A percentile compares a stretch with the other conserved stretches of the same genome.
Evolutionary conservation across 2,329 filamentous ascomycete species (phyloP).

Genomic region (Aspergillus cejpii): DNA sequence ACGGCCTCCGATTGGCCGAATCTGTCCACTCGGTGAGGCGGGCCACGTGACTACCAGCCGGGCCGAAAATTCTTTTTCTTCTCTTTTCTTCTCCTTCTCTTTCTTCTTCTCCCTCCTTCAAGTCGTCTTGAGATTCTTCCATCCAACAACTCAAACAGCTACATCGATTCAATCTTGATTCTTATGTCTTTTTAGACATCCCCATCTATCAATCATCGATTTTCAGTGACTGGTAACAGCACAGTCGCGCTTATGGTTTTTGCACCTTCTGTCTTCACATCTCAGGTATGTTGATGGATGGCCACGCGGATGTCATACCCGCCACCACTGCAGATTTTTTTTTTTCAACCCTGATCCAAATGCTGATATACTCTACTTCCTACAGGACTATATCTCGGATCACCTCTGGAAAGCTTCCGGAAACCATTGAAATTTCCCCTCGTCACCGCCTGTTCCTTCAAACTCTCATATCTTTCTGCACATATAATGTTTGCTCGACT

Average conservation of each 20-base stretch:
- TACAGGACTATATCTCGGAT: constrained; percentile 61
- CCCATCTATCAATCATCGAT: background rate
- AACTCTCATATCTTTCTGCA: background rate
- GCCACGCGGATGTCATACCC: constrained; percentile 11
- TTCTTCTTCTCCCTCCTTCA: constrained; percentile 8
- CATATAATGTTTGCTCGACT: constrained; percentile 50
- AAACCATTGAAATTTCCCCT: constrained; percentile 43
- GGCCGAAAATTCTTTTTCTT: constrained; percentile 13
- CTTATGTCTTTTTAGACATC: constrained; percentile 28
- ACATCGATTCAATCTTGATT: background rate
- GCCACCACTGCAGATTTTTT: constrained; percentile 7
- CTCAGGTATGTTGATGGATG: constrained; percentile 57
- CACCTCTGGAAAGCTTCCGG: constrained; percentile 63
- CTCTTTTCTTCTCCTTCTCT: constrained; percentile 10
- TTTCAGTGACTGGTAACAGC: constrained; percentile 32
- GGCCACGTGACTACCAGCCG: constrained; percentile 24
- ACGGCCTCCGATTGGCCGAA: constrained; percentile 22
- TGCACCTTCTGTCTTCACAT: constrained; percentile 77
- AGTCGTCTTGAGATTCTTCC: background rate
- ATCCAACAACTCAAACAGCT: constrained; percentile 6
- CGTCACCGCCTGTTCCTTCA: constrained; percentile 6
- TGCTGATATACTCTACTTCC: constrained; percentile 5
- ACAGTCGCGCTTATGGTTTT: constrained; percentile 72
- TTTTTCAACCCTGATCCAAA: background rate
- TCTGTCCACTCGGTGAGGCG: constrained; percentile 22